Conservation (phyloP, 2,329 filamentous ascomycete species). For the Fusarium sp. region DNA sequence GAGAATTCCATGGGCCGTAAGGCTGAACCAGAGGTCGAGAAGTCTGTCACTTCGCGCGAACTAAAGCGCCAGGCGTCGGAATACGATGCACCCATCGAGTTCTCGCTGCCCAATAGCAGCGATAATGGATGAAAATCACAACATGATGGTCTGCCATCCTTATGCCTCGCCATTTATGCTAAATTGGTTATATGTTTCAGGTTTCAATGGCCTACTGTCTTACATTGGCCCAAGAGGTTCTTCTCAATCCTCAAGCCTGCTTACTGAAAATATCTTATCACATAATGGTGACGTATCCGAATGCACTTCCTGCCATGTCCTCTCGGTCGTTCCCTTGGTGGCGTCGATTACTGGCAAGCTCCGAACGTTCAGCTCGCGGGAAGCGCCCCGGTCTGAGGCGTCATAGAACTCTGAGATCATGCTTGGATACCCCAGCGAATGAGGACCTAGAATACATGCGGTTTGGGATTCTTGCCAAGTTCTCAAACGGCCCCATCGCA, state of each 20-base stretch:
- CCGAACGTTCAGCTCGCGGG: neutral
- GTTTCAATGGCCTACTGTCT: too few species aligned
- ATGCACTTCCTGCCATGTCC: too few species aligned
- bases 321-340: neutral
- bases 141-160: neutral
- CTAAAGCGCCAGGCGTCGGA: slow-evolving; percentile 17
- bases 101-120: neutral
- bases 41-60: neutral
- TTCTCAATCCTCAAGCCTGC: too few species aligned
- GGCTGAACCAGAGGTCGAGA: neutral
- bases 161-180: neutral
- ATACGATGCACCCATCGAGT: slow-evolving; percentile 21
- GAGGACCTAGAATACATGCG: neutral
- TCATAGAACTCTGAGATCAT: slow-evolving; percentile 12
- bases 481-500: neutral
- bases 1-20: neutral
- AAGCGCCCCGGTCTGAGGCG: neutral
- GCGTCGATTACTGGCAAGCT: neutral
- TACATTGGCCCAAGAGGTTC: too few species aligned
- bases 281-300: too few species aligned
- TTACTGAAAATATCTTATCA: too few species aligned
- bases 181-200: neutral
- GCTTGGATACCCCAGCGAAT: neutral
- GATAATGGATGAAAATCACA: neutral
- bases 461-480: neutral